Evolutionary conservation across 2,329 filamentous ascomycete genomes (phyloP).

Genomic region (Parascedosporium putredinis): DNA sequence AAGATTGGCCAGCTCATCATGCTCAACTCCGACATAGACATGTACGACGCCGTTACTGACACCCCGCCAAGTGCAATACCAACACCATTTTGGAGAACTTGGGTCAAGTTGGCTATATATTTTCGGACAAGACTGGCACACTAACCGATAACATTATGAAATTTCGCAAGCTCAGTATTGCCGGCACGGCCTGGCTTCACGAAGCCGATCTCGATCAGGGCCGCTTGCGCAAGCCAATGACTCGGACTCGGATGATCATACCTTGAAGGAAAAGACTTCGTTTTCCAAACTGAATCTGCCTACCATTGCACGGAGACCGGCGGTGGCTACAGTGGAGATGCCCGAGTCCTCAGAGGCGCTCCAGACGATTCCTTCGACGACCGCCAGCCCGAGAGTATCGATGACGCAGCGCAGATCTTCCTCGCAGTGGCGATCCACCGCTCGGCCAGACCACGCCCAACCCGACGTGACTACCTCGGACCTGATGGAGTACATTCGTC

Average conservation of each 20-base stretch:
- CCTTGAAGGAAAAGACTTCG: slow-evolving; percentile 10
- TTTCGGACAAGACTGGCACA: slow-evolving; percentile 92
- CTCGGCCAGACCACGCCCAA: slow-evolving; percentile 37
- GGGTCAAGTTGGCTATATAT: slow-evolving; percentile 80
- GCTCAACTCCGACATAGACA: slow-evolving; percentile 70
- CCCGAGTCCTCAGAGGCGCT: slow-evolving; percentile 7
- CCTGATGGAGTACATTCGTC: slow-evolving; percentile 66
- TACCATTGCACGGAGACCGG: background rate
- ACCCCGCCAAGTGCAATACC: slow-evolving; percentile 81
- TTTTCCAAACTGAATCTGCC: slow-evolving; percentile 10
- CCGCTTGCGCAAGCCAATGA: slow-evolving; percentile 13
- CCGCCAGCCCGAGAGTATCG: background rate
- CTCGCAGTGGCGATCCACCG: slow-evolving; percentile 39
- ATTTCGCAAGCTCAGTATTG: slow-evolving; percentile 84
- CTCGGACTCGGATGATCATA: slow-evolving; percentile 14
- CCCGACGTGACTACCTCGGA: slow-evolving; percentile 58
- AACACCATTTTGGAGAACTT: slow-evolving; percentile 93
- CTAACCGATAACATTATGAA: slow-evolving; percentile 94
- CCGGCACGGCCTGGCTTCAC: slow-evolving; percentile 81
- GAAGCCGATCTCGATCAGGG: slow-evolving; percentile 53
- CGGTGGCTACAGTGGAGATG: background rate
- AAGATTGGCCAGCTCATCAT: slow-evolving; percentile 72
- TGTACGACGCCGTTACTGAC: slow-evolving; percentile 79
- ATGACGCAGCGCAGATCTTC: slow-evolving; percentile 25
- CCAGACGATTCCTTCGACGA: background rate